These are phyloP conservation scores for Cicer pinnatifidum DNA, from an alignment of 306 rosid species.

Conservation along the genomic window DNA sequence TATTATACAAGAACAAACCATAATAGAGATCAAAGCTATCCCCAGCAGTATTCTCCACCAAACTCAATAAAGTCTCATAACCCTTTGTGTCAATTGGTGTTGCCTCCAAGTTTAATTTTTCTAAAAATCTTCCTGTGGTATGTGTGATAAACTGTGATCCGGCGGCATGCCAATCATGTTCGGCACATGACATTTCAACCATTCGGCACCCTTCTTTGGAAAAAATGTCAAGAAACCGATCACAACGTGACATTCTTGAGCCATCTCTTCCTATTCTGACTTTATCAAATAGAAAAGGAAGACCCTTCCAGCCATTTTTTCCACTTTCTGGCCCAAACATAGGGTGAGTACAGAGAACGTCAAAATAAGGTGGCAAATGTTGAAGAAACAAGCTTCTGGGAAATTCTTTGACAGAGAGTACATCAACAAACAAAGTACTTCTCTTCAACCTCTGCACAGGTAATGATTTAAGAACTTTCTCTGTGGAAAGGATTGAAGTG, in stretches of 20 bases:
- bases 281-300: slow-evolving; percentile 76
- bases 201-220: slow-evolving; percentile 78
- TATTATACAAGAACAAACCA: slow-evolving; percentile 86
- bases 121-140: slow-evolving; percentile 82
- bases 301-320: slow-evolving; percentile 76
- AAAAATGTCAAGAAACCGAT: slow-evolving; percentile 73
- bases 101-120: slow-evolving; percentile 62
- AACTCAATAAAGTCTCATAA: slow-evolving; percentile 74
- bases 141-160: slow-evolving; percentile 93
- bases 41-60: slow-evolving; percentile 81
- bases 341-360: slow-evolving; percentile 89
- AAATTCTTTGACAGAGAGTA: slow-evolving; percentile 87
- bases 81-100: slow-evolving; percentile 87
- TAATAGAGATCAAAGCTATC: slow-evolving; percentile 93
- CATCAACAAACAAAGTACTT: slow-evolving; percentile 88
- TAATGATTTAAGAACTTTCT: slow-evolving; percentile 71
- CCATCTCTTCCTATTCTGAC: slow-evolving; percentile 66
- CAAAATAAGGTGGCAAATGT: slow-evolving; percentile 64
- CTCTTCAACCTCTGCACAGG: slow-evolving; percentile 82
- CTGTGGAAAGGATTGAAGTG: slow-evolving; percentile 86
- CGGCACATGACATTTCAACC: slow-evolving; percentile 95
- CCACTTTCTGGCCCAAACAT: slow-evolving; percentile 99
- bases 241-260: slow-evolving; percentile 67
- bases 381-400: slow-evolving; percentile 81
- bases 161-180: slow-evolving; percentile 86